Evolutionary conservation across 805 yeast species (phyloP), one percentile per base, ranked within the genome.

Genomic region (Cyberlindnera americana): DNA sequence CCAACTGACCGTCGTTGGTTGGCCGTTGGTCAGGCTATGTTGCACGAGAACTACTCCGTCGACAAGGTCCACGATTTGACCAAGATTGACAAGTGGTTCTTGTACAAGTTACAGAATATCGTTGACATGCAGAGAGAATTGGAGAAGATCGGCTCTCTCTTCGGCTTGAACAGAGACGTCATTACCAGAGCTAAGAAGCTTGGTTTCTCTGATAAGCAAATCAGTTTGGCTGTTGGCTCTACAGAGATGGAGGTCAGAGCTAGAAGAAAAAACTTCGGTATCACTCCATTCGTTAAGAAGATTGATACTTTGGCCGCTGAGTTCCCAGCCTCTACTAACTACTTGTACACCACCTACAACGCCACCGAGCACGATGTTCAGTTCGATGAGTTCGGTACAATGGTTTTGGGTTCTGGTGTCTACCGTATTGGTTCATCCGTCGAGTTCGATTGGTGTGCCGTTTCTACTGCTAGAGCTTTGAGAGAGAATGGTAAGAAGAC

Each of bases 371-470:
- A 81, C 50, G 99, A 91, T 64, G 82, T 91, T 35, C 75, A 70
- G 32, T 93, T 91, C 60, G 77, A 83, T 56, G 98, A 91, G 44
- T 75, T 85, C 51, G 98, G 98, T 59, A 83, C 93, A 46, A 71
- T 93, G 78, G 98, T 91, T 29, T 74, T 91, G 54, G 99, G 98
- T 39, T 89, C 97, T n/a, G 98, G 99, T 72, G 99, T 93, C 37
- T 91, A 91, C 77, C 80, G 99, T 67, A 91, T 91, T 64, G 99
- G 99, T 44, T 90, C 97, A 2, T 89, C 97, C 23, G 99, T 91
- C 40, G 99, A 93, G 70, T 91, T 91, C 58, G 99, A 91, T 66
- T 91, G 99, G 99, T 91, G 99, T 75, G 99, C 98, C 40, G 99
- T 91, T 48, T 78, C 93, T 49, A 85, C 99, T 43, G 96, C 95